Conservation (phyloP, 495 filamentous ascomycete species). For the Chlorociboria aeruginascens region DNA sequence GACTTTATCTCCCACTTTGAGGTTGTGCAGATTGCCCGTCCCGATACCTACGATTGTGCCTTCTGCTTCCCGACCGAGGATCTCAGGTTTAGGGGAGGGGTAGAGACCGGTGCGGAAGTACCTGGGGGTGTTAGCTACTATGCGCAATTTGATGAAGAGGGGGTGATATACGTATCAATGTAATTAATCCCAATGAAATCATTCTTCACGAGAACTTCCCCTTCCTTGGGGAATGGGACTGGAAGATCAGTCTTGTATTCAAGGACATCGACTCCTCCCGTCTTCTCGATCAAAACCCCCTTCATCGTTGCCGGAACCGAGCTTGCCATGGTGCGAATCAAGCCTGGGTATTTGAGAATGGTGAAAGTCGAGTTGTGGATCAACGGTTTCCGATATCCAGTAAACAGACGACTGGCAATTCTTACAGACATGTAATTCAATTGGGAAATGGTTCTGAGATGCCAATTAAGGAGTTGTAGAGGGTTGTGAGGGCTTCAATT, state of each 20-base stretch:
- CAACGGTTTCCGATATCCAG: neutral
- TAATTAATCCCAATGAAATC: slow-evolving; percentile 79
- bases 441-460: neutral
- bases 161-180: slow-evolving; percentile 54
- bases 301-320: slow-evolving; percentile 49
- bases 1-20: slow-evolving; percentile 55
- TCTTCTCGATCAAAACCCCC: slow-evolving; percentile 60
- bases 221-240: slow-evolving; percentile 57
- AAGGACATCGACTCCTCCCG: slow-evolving; percentile 69
- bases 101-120: slow-evolving; percentile 93
- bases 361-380: slow-evolving; percentile 2
- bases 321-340: slow-evolving; percentile 31
- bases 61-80: slow-evolving; percentile 75
- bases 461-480: too few species aligned
- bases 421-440: slow-evolving; percentile 6
- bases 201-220: slow-evolving; percentile 76
- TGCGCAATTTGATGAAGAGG: neutral
- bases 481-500: neutral
- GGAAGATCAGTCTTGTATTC: slow-evolving; percentile 64
- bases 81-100: slow-evolving; percentile 58
- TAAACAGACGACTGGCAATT: slow-evolving; percentile 3
- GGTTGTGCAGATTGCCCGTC: slow-evolving; percentile 28
- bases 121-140: slow-evolving; percentile 23
- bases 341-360: slow-evolving; percentile 4
- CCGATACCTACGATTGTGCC: slow-evolving; percentile 35